Percentiles rank a stretch among this genome's conserved stretches.
phyloP scores from a whole-genome alignment of 352 stramenopile genomes.

The Phytophthora capsici region DNA sequence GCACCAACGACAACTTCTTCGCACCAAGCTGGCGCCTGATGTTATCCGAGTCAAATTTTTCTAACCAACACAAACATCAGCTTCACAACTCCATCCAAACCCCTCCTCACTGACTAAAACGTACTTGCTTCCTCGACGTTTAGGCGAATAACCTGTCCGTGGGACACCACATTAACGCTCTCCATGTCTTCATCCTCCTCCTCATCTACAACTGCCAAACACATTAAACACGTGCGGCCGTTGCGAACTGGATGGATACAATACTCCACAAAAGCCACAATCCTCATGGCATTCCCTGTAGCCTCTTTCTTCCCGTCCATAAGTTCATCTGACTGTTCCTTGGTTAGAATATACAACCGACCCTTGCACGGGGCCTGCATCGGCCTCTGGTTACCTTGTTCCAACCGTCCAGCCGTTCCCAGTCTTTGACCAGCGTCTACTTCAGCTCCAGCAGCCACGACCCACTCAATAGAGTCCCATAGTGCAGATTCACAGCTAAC shows the following conservation, averaged over 20 bases:
- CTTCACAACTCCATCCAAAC: not conserved
- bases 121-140: conserved; percentile 97
- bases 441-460: conserved; percentile 43
- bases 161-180: conserved; percentile 82
- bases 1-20: conserved; percentile 94
- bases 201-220: conserved; percentile 72
- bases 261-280: conserved; percentile 75
- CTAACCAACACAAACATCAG: conserved; percentile 35
- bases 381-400: conserved; percentile 61
- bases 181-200: conserved; percentile 73
- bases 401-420: conserved; percentile 57
- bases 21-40: conserved; percentile 85
- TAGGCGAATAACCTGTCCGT: conserved; percentile 92
- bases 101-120: conserved; percentile 38
- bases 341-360: conserved; percentile 60
- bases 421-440: conserved; percentile 70
- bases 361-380: conserved; percentile 91
- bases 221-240: conserved; percentile 84
- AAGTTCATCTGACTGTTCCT: conserved; percentile 34
- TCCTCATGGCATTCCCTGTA: conserved; percentile 10
- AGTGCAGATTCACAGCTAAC: conserved; percentile 47
- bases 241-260: conserved; percentile 81
- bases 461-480: conserved; percentile 54
- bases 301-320: conserved; percentile 16
- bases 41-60: conserved; percentile 88